phyloP scores from a whole-genome alignment of 768 basidiomycete genomes.

The Kondoa subrosea region DNA sequence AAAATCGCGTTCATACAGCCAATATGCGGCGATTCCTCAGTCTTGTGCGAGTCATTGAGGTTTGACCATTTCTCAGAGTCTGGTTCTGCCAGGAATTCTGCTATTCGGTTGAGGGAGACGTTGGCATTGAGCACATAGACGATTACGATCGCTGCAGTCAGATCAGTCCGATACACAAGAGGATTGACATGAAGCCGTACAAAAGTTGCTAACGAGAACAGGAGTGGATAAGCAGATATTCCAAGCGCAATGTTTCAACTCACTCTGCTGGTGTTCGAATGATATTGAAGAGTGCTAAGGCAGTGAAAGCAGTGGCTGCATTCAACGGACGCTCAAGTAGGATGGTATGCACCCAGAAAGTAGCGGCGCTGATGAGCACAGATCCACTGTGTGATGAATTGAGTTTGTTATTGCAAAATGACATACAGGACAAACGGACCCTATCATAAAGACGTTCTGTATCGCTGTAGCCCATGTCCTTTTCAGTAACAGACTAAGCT shows the following conservation, averaged over 20 bases:
- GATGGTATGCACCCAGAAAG: conserved; percentile 32
- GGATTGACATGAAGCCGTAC: neutral
- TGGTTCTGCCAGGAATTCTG: conserved; percentile 33
- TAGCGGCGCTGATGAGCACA: conserved; percentile 31
- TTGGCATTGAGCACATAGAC: conserved; percentile 30
- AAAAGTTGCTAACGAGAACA: neutral
- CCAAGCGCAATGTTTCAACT: conserved; percentile 17
- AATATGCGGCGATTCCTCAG: conserved; percentile 29
- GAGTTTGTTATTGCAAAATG: neutral
- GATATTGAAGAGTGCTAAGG: conserved; percentile 36
- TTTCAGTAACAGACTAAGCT: neutral
- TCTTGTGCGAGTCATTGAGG: conserved; percentile 6
- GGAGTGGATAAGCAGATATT: neutral
- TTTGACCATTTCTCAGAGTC: conserved; percentile 35
- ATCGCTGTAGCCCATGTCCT: neutral
- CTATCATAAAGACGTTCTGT: neutral
- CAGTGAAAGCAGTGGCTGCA: conserved; percentile 35
- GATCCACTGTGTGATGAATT: conserved; percentile 29
- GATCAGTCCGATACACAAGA: conserved; percentile 7
- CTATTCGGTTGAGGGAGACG: conserved; percentile 32
- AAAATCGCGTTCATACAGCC: conserved; percentile 33
- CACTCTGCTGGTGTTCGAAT: conserved; percentile 31
- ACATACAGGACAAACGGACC: neutral
- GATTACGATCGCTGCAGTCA: conserved; percentile 18
- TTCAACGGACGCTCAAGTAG: conserved; percentile 31